Evolutionary conservation across 164 flowering plant species (phyloP).

Genomic region (Aristolochia contorta): DNA sequence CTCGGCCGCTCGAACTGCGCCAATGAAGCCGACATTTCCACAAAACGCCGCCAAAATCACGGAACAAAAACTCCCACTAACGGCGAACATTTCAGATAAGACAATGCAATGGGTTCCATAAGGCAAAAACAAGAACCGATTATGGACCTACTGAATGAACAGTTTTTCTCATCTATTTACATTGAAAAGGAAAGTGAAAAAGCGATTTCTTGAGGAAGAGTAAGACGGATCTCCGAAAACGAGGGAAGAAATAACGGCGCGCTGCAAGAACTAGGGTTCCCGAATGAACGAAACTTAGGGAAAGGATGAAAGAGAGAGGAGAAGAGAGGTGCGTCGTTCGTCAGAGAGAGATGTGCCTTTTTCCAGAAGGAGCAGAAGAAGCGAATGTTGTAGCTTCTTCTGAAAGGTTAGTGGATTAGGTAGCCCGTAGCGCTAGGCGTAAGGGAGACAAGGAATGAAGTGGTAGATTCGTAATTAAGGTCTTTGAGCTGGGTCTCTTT

Average conservation of each 20-base stretch:
- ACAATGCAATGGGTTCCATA: neutral
- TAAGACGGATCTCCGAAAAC: constrained; percentile 5
- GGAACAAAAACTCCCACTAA: constrained; percentile 5
- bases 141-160: neutral
- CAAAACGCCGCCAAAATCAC: constrained; percentile 10
- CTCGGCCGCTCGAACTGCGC: constrained; percentile 79
- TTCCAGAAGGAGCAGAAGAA: neutral
- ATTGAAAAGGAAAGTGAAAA: neutral
- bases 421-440: neutral
- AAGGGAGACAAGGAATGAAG: neutral
- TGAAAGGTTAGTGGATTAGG: neutral
- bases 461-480: neutral
- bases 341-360: neutral
- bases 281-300: no score
- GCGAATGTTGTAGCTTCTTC: neutral
- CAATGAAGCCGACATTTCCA: constrained; percentile 63
- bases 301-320: no score
- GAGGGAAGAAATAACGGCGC: neutral
- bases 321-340: neutral
- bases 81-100: constrained; percentile 15
- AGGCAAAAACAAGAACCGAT: neutral
- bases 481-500: neutral
- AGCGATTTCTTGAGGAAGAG: neutral
- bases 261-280: neutral
- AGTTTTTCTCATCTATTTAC: neutral